Evolutionary conservation across 2,329 filamentous ascomycete genomes (phyloP).

Genomic region (Phaeoacremonium minimum): DNA sequence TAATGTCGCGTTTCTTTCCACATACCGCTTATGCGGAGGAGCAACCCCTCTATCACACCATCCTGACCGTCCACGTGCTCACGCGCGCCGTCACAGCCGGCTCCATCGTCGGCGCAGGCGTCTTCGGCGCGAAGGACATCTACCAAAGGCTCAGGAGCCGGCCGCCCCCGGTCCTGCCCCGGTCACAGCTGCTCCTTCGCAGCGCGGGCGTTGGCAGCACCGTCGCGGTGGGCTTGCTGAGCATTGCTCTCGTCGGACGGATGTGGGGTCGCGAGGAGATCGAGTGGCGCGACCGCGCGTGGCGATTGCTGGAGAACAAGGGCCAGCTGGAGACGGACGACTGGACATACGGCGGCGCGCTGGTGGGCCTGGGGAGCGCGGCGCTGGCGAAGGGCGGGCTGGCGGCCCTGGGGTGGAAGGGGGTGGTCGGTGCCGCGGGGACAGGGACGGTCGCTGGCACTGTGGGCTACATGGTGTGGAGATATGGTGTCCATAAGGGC

Average conservation of each 20-base stretch:
- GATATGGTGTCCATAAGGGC: no score
- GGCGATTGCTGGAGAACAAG: slow-evolving; percentile 2
- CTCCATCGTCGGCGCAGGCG: slow-evolving; percentile 10
- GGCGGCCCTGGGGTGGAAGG: no score
- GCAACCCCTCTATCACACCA: slow-evolving; percentile 47
- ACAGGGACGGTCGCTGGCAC: no score
- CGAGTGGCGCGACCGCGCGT: slow-evolving; percentile 9
- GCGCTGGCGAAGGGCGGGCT: no score
- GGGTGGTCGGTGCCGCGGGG: no score
- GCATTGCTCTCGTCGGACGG: slow-evolving; percentile 3
- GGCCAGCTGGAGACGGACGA: slow-evolving; percentile 4
- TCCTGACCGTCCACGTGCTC: slow-evolving; percentile 49
- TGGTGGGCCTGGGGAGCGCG: background rate
- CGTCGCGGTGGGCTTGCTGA: slow-evolving; percentile 1
- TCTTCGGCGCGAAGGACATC: background rate
- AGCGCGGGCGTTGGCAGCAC: slow-evolving; percentile 4
- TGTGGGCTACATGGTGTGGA: no score
- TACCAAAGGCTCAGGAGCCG: no score
- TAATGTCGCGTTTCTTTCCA: slow-evolving; percentile 55
- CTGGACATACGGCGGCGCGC: slow-evolving; percentile 1
- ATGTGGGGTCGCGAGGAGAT: slow-evolving; percentile 8
- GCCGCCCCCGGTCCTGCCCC: no score
- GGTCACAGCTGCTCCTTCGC: slow-evolving; percentile 4
- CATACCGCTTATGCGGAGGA: slow-evolving; percentile 59
- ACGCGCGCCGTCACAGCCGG: slow-evolving; percentile 18